These are phyloP conservation scores for Groenewaldozyma sp. DNA, from an alignment of 1,139 yeast genomes.

Conservation along the genomic window DNA sequence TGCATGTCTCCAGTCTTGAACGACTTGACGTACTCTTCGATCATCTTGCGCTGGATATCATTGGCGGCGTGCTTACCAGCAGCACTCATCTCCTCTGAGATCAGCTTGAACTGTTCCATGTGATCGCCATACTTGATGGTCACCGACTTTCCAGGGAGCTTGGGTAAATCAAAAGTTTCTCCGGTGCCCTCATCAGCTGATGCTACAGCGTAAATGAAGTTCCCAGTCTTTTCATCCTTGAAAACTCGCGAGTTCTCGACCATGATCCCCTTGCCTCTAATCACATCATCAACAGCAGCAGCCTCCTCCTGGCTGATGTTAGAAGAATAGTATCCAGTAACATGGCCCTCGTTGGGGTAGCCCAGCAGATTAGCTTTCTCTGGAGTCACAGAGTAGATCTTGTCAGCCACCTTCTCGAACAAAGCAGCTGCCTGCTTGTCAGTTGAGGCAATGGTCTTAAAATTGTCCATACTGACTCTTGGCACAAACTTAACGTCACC, in stretches of 20 bases:
- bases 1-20: slow-evolving; percentile 77
- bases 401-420: slow-evolving; percentile 39
- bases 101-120: slow-evolving; percentile 47
- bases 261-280: slow-evolving; percentile 54
- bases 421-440: slow-evolving; percentile 30
- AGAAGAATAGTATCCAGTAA: slow-evolving; percentile 60
- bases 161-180: slow-evolving; percentile 17
- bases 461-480: slow-evolving; percentile 38
- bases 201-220: slow-evolving; percentile 24
- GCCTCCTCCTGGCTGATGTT: slow-evolving; percentile 51
- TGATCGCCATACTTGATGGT: slow-evolving; percentile 64
- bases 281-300: slow-evolving; percentile 52
- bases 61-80: slow-evolving; percentile 64
- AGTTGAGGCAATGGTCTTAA: slow-evolving; percentile 41
- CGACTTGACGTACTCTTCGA: slow-evolving; percentile 55
- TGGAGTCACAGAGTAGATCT: slow-evolving; percentile 44
- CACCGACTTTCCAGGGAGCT: slow-evolving; percentile 33
- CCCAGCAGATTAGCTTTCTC: slow-evolving; percentile 51
- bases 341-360: slow-evolving; percentile 68
- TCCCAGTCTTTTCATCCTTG: slow-evolving; percentile 26
- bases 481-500: slow-evolving; percentile 87
- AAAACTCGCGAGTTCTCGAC: slow-evolving; percentile 76
- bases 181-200: slow-evolving; percentile 22
- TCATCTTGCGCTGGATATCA: slow-evolving; percentile 58
- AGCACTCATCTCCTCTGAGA: slow-evolving; percentile 45